A percentile compares a stretch with the other conserved stretches of the same genome.
phyloP scores from a whole-genome alignment of 176 grass and related monocot species.

The Saccharum officinarum region DNA sequence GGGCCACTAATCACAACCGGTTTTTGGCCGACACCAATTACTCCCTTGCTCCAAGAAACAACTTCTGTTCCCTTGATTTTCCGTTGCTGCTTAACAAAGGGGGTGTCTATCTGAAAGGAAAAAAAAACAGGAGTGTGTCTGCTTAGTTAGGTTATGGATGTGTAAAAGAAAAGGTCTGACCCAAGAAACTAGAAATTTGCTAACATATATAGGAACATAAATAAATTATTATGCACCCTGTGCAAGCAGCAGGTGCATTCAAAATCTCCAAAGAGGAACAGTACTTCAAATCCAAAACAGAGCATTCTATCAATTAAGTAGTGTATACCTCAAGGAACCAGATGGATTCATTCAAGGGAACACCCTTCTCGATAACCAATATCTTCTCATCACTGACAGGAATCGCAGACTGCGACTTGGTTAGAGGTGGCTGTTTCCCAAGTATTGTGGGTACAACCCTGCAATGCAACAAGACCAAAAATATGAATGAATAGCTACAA shows the following conservation, averaged over 20 bases:
- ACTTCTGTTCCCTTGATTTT: conserved; percentile 68
- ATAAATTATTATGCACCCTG: not conserved
- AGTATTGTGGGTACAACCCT: conserved; percentile 71
- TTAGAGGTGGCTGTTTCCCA: conserved; percentile 54
- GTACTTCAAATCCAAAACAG: not conserved
- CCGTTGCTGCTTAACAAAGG: conserved; percentile 77
- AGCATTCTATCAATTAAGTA: not conserved
- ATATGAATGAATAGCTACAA: conserved; percentile 8
- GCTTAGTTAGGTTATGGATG: conserved; percentile 3
- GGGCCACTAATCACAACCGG: conserved; percentile 94
- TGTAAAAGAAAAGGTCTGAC: not conserved
- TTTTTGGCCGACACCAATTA: conserved; percentile 57
- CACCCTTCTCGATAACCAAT: conserved; percentile 74
- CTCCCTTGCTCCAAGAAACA: conserved; percentile 88
- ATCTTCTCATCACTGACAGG: conserved; percentile 65
- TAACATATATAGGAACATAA: not conserved
- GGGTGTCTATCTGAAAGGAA: conserved; percentile 71
- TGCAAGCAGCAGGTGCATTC: not conserved
- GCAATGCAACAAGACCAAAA: conserved; percentile 22
- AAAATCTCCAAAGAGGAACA: not conserved
- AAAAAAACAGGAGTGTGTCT: conserved; percentile 22
- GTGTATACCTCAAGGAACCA: conserved; percentile 90
- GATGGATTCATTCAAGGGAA: conserved; percentile 61
- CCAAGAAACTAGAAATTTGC: conserved; percentile 17
- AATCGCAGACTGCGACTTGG: conserved; percentile 45